Conservation (phyloP, 306 rosid genomes). For the Dicorynia guianensis region DNA sequence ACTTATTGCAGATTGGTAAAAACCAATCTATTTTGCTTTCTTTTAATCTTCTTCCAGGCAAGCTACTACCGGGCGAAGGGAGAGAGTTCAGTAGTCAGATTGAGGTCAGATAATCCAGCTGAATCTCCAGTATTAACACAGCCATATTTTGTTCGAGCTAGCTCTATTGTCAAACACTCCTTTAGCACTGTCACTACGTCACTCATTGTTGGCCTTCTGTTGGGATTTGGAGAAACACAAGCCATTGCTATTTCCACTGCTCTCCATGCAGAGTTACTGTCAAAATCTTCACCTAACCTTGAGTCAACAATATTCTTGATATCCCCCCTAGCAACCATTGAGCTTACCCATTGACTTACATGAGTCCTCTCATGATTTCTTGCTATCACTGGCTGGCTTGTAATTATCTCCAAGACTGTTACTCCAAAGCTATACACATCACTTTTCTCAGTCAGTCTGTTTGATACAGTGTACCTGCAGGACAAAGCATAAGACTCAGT, state of each 20-base stretch:
- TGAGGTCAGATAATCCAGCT: too few species aligned
- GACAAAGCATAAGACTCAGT: neutral
- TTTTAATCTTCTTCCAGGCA: too few species aligned
- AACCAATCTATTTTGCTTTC: too few species aligned
- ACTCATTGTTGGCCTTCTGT: constrained; percentile 53
- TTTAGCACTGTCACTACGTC: constrained; percentile 43
- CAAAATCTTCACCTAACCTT: constrained; percentile 37
- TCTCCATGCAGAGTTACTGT: constrained; percentile 51
- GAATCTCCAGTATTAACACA: too few species aligned
- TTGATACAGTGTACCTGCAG: constrained; percentile 46
- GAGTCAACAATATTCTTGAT: constrained; percentile 48
- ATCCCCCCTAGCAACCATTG: constrained; percentile 42
- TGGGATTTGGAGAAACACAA: constrained; percentile 40
- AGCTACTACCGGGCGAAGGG: too few species aligned
- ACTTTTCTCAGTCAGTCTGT: constrained; percentile 55
- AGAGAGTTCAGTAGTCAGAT: too few species aligned
- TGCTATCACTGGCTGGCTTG: constrained; percentile 43
- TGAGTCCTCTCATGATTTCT: constrained; percentile 37
- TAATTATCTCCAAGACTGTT: constrained; percentile 59
- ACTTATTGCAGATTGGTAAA: too few species aligned
- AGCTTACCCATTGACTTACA: constrained; percentile 50
- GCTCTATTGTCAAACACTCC: constrained; percentile 42
- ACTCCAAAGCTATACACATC: constrained; percentile 68
- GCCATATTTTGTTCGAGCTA: constrained; percentile 3
- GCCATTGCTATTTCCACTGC: constrained; percentile 54